Base-by-base conservation (phyloP, 768 basidiomycete species). In the Peribolospora baueri region DNA sequence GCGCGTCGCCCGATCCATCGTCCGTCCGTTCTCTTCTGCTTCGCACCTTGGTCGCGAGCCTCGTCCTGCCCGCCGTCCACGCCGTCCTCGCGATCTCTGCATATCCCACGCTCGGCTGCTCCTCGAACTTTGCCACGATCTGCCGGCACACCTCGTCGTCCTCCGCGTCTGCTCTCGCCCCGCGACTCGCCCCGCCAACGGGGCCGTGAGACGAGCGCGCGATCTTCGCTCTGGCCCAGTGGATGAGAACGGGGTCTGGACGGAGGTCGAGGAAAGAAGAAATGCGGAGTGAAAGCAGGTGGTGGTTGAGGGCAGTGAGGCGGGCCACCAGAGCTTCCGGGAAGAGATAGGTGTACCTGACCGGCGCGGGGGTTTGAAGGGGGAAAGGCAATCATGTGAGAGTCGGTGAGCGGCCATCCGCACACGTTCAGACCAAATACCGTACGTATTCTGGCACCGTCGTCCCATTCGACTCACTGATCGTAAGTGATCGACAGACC, bases 181-280 rank as follows among this genome's bases (percentile, higher is more conserved):
- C 68, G 4, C 73, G 75, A 8, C 72, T 65, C 13, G 73, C 76
- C 37, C 74, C 72, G 0, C 75, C 67, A 0, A 76, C 71, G 0
- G 80, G 71, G 58, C 77, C 25, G 25, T 25, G 25, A 1, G 25
- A 77, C 8, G 84, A 79, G 11, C 75, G 76, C 50, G 77, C 66
- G 56, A 98, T 93, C 67, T 93, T 91, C 1, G 85, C 81, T 57
- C 79, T 80, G 1, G 93, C 93, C 93, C 93, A 98, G 64, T 97
- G 91, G 59, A 80, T 84, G 46, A 98, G 70, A 0, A 97, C 87
- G 0, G 77, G 75, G 59, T 88, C 82, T 0, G 87, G 82, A 52
- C 83, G 81, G 48, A 97, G 72, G 11, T 76, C 75, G 40, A 97
- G 74, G 68, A 79, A 87, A 1, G 77, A 73, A 3, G 90, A 88